Percentiles rank a stretch among this genome's conserved stretches.
These are phyloP conservation scores for Solanum chiquidenum DNA, from an alignment of 257 asterid species.

Conservation along the genomic window DNA sequence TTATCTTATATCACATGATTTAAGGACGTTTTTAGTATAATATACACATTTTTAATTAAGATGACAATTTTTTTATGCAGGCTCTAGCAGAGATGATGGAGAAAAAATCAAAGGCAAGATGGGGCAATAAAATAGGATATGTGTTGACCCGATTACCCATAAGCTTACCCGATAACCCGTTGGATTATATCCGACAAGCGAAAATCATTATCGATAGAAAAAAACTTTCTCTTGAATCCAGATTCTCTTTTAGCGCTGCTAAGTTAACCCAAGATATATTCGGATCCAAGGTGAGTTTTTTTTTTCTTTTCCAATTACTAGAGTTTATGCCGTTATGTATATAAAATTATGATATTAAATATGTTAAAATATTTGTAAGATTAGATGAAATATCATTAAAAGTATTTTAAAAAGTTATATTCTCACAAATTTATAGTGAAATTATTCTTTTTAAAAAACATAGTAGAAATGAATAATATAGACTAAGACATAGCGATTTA, in stretches of 20 bases:
- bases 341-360: no score
- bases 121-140: slow-evolving; percentile 38
- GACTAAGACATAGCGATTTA: no score
- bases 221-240: slow-evolving; percentile 38
- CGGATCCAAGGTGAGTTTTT: slow-evolving; percentile 25
- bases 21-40: background rate
- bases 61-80: background rate
- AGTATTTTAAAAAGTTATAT: no score
- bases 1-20: no score
- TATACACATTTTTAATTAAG: background rate
- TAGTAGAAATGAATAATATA: no score
- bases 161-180: slow-evolving; percentile 23
- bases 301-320: background rate
- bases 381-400: background rate
- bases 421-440: background rate
- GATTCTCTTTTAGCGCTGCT: background rate
- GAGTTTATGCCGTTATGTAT: background rate
- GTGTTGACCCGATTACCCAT: slow-evolving; percentile 21
- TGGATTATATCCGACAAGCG: slow-evolving; percentile 28
- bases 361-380: background rate
- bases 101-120: slow-evolving; percentile 17
- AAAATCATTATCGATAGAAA: slow-evolving; percentile 33
- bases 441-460: no score
- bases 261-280: slow-evolving; percentile 9
- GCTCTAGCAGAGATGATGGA: slow-evolving; percentile 37